phyloP scores from a whole-genome alignment of 1,284 basidiomycete genomes.

The Rugosomyces carneus region DNA sequence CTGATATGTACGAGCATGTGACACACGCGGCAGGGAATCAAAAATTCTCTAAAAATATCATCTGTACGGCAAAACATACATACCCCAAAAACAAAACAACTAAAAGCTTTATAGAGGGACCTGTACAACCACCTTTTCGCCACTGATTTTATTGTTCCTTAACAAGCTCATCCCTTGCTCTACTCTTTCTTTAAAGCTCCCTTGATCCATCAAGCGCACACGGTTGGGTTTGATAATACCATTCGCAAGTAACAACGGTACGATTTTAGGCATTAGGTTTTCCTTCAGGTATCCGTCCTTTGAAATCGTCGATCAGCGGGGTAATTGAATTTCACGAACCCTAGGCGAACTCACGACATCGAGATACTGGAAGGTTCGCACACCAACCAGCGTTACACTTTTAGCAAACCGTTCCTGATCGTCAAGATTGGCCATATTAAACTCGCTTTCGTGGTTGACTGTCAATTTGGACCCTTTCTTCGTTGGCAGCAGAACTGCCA shows the following conservation, averaged over 20 bases:
- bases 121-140: constrained; percentile 43
- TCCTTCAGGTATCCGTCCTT: constrained; percentile 37
- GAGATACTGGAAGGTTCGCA: constrained; percentile 38
- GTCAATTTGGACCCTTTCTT: constrained; percentile 26
- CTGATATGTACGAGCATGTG: too few relatives aligned
- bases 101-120: constrained; percentile 15
- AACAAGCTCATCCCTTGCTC: constrained; percentile 35
- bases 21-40: too few relatives aligned
- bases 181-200: constrained; percentile 35
- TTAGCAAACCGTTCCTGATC: constrained; percentile 28
- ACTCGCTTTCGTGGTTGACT: constrained; percentile 23
- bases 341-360: constrained; percentile 24
- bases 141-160: constrained; percentile 40
- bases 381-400: constrained; percentile 29
- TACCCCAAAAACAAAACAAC: too few relatives aligned
- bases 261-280: constrained; percentile 38
- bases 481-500: constrained; percentile 44
- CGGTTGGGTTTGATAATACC: constrained; percentile 35
- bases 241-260: constrained; percentile 34
- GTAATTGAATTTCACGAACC: neutral
- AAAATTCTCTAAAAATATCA: too few relatives aligned
- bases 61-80: too few relatives aligned
- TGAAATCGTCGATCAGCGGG: neutral
- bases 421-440: constrained; percentile 28
- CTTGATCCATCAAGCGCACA: constrained; percentile 36